These are phyloP conservation scores for Panus rudis DNA, from an alignment of 768 basidiomycete genomes.

Conservation along the genomic window DNA sequence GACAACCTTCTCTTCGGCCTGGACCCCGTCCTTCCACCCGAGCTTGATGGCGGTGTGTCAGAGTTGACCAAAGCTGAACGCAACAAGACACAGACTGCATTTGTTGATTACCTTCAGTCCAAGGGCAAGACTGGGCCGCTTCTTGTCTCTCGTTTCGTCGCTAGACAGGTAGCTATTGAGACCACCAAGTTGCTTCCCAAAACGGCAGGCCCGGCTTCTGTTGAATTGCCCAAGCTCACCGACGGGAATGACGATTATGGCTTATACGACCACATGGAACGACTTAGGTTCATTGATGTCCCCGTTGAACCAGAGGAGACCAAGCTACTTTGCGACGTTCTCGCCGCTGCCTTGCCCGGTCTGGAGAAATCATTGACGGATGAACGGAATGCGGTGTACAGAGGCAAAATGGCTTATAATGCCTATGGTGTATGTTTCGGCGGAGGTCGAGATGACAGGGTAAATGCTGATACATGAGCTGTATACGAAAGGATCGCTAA, in stretches of 20 bases:
- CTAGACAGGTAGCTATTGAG: slow-evolving; percentile 62
- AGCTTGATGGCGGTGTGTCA: slow-evolving; percentile 24
- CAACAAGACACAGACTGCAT: slow-evolving; percentile 50
- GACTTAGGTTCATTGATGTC: slow-evolving; percentile 62
- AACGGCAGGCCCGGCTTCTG: slow-evolving; percentile 15
- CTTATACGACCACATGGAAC: slow-evolving; percentile 71
- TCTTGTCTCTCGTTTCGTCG: slow-evolving; percentile 66
- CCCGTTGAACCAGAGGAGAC: slow-evolving; percentile 41
- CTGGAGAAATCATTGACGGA: slow-evolving; percentile 64
- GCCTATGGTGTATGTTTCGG: slow-evolving; percentile 64
- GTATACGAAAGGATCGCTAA: slow-evolving; percentile 1
- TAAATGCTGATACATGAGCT: slow-evolving; percentile 22
- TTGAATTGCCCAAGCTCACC: slow-evolving; percentile 25
- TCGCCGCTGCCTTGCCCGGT: slow-evolving; percentile 60
- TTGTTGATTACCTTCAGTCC: slow-evolving; percentile 48
- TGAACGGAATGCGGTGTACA: slow-evolving; percentile 51
- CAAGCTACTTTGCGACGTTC: slow-evolving; percentile 42
- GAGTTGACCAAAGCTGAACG: slow-evolving; percentile 36
- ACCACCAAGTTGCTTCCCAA: slow-evolving; percentile 44
- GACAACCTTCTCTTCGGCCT: slow-evolving; percentile 67
- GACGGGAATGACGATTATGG: slow-evolving; percentile 50
- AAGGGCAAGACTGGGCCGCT: slow-evolving; percentile 40
- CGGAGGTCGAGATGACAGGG: slow-evolving; percentile 67
- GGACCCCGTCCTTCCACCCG: slow-evolving; percentile 50
- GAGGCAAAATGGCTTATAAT: slow-evolving; percentile 74